Conservation (phyloP, 768 basidiomycete species). For the Kondoa malvinella region DNA sequence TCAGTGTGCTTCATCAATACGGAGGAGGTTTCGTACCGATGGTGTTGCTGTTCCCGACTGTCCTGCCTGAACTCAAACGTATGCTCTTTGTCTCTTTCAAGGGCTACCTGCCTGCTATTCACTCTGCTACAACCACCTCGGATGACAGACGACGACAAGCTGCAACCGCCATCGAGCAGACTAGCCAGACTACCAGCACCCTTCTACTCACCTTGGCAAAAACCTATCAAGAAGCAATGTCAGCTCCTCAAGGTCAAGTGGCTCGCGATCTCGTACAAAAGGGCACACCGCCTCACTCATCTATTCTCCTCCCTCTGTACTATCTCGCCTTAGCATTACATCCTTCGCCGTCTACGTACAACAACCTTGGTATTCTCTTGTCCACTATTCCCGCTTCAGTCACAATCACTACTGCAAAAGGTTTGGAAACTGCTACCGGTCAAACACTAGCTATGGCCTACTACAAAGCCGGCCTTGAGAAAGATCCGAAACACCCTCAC, state of each 20-base stretch:
- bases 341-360: constrained; percentile 39
- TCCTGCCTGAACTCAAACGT: constrained; percentile 32
- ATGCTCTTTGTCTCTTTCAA: constrained; percentile 34
- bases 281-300: constrained; percentile 25
- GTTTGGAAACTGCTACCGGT: constrained; percentile 24
- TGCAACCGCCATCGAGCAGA: constrained; percentile 26
- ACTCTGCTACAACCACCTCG: background rate
- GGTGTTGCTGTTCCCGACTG: constrained; percentile 36
- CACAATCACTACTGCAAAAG: constrained; percentile 16
- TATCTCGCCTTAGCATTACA: constrained; percentile 38
- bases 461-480: constrained; percentile 37
- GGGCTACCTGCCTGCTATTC: constrained; percentile 30
- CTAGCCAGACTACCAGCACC: constrained; percentile 34
- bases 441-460: constrained; percentile 36
- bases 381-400: constrained; percentile 31
- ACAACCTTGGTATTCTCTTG: constrained; percentile 41
- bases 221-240: constrained; percentile 34
- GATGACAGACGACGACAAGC: constrained; percentile 13
- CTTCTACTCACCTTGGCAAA: constrained; percentile 39
- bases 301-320: constrained; percentile 38
- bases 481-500: constrained; percentile 39
- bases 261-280: constrained; percentile 15
- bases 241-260: constrained; percentile 26
- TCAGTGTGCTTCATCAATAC: constrained; percentile 31
- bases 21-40: constrained; percentile 36